Evolutionary conservation across 2,329 filamentous ascomycete species (phyloP).

Genomic region (Didymella lethalis): DNA sequence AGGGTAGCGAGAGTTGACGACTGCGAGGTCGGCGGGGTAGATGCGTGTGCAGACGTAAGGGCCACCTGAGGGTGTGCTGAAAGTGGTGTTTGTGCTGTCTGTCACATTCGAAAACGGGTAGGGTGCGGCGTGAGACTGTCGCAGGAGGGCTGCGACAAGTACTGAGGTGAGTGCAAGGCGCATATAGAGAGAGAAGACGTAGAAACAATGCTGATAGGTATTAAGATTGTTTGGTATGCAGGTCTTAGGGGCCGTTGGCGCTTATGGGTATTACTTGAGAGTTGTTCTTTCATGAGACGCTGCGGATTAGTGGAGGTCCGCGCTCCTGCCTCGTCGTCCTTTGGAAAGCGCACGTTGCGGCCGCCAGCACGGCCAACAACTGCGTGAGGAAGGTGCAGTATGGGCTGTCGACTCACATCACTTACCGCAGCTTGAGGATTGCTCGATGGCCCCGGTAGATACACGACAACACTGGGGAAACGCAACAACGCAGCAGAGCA

Average conservation of each 20-base stretch:
- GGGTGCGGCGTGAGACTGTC: conserved; percentile 16
- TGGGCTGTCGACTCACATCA: too few relatives aligned
- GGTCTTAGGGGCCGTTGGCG: not conserved
- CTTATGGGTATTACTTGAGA: not conserved
- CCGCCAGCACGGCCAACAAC: not conserved
- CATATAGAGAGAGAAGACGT: not conserved
- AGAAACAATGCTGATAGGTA: not conserved
- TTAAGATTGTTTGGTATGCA: not conserved
- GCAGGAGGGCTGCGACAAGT: conserved; percentile 19
- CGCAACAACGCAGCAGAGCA: not conserved
- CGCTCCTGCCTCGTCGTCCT: not conserved
- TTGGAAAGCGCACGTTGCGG: not conserved
- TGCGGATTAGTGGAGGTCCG: not conserved
- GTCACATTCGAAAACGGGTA: conserved; percentile 27
- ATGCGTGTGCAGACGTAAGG: conserved; percentile 30
- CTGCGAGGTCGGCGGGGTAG: conserved; percentile 34
- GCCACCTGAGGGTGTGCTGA: not conserved
- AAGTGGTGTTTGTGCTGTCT: conserved; percentile 10
- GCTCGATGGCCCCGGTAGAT: not conserved
- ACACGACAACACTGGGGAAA: not conserved
- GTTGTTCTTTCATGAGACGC: not conserved
- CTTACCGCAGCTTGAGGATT: not conserved
- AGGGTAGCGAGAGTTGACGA: conserved; percentile 43
- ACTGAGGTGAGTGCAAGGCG: not conserved
- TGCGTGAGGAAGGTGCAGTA: not conserved